phyloP scores from a whole-genome alignment of 1,139 yeast species.

The Meyerozyma guilliermondii region DNA sequence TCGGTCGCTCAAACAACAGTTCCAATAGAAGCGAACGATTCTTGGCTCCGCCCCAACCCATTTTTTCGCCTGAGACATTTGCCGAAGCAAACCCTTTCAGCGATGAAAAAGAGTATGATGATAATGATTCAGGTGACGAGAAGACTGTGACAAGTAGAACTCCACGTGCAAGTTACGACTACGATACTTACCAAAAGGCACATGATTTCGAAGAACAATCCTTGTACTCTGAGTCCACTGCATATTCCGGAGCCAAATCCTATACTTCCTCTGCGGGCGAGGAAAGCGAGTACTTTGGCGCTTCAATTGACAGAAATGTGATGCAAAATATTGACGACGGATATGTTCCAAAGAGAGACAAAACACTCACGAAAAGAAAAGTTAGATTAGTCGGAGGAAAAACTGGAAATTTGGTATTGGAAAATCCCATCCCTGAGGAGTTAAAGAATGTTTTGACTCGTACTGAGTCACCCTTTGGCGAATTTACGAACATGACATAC shows the following conservation, averaged over 20 bases:
- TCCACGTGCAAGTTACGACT: constrained; percentile 24
- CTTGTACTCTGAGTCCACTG: constrained; percentile 35
- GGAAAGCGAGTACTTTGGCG: constrained; percentile 38
- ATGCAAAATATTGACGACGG: constrained; percentile 40
- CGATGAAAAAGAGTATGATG: constrained; percentile 13
- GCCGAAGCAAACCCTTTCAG: constrained; percentile 48
- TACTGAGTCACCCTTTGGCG: constrained; percentile 74
- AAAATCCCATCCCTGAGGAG: constrained; percentile 90
- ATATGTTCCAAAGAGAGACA: constrained; percentile 26
- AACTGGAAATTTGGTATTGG: constrained; percentile 77
- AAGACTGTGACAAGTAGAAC: constrained; percentile 4
- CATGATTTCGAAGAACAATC: constrained; percentile 32
- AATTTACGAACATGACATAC: constrained; percentile 89
- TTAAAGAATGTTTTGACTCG: constrained; percentile 72
- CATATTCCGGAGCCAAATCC: constrained; percentile 29
- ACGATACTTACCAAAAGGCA: constrained; percentile 33
- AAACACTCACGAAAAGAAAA: constrained; percentile 39
- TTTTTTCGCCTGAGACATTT: constrained; percentile 57
- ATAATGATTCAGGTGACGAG: constrained; percentile 6
- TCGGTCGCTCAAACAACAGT: constrained; percentile 24
- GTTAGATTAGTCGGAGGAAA: constrained; percentile 57
- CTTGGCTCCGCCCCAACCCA: constrained; percentile 60
- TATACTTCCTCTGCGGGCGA: constrained; percentile 15
- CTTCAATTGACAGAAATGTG: constrained; percentile 42
- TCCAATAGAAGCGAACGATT: constrained; percentile 44